These are phyloP conservation scores for Candida endomychidarum DNA, from an alignment of 805 yeast genomes.

Conservation along the genomic window DNA sequence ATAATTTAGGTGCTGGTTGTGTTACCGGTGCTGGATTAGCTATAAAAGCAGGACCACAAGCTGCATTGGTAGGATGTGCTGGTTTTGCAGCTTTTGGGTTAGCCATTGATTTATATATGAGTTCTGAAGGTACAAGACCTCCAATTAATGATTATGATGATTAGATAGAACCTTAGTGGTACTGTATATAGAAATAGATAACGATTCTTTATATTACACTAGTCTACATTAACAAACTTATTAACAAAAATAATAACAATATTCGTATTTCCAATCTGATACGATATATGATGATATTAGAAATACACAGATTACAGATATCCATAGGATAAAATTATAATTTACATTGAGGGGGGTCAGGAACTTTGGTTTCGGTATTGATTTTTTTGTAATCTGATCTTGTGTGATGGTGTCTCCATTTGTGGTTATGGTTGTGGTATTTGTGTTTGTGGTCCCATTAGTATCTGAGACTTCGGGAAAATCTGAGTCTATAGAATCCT, in stretches of 20 bases:
- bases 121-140: conserved; percentile 79
- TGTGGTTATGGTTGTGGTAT: too few species aligned
- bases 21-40: conserved; percentile 96
- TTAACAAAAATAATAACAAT: conserved; percentile 42
- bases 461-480: background rate
- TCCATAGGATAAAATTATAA: conserved; percentile 7
- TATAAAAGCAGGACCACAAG: conserved; percentile 89
- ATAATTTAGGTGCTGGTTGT: conserved; percentile 93
- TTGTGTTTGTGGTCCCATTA: too few species aligned
- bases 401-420: too few species aligned
- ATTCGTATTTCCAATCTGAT: conserved; percentile 35
- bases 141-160: conserved; percentile 85
- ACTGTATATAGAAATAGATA: conserved; percentile 3
- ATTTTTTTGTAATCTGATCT: too few species aligned
- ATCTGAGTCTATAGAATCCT: background rate
- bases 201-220: conserved; percentile 1
- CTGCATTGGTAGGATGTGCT: conserved; percentile 89
- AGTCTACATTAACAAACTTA: background rate
- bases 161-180: conserved; percentile 14
- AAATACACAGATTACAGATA: conserved; percentile 5
- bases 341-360: too few species aligned
- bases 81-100: conserved; percentile 96
- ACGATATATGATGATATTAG: conserved; percentile 15
- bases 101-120: conserved; percentile 83
- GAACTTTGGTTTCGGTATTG: too few species aligned